Base-by-base conservation (phyloP, 176 grass and related monocot species). In the Juncus effusus region DNA sequence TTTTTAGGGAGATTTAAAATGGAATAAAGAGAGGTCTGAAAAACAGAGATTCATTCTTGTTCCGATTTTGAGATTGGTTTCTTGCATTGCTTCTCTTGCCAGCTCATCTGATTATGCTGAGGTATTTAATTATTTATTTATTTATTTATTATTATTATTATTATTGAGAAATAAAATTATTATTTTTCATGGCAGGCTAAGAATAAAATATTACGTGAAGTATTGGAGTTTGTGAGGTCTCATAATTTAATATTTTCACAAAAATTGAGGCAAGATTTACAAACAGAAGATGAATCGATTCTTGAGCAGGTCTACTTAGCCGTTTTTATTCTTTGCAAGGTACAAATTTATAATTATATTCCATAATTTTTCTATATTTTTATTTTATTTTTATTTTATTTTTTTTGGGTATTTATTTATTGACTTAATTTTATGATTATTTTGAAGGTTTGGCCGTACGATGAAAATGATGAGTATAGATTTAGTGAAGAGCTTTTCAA, bases 141-240 rank as follows among this genome's bases (percentile, higher is more conserved):
- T 11, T 3, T 10, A 42, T 61, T 36, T 54, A 64, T 67, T n/a
- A 28, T 28, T 28, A 28, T 28, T 28, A 28, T 28, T 28, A 28
- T 28, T 28, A 28, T 28, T 28, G 19, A 28, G 19, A 28, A 28
- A 28, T 28, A 28, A 28, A 28, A 28, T 28, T 28, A 28, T 28
- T 76, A 10, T 60, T 72, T 73, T 79, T 3, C 15, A 39, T 41
- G 80, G 67, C 80, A 97, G 93, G 88, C 88, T 72, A 97, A 84
- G 77, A 97, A 92, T 65, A 97, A 92, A 88, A 84, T 97, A 79
- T 84, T 91, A 41, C 88, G 85, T 36, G 93, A 97, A 63, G 74
- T 97, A 63, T 62, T 92, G 72, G 88, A 97, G 59, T 97, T 97
- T 37, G 67, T 87, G 15, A 97, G 90, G 67, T 83, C 79, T 56